Evolutionary conservation across 2,329 filamentous ascomycete species (phyloP), one percentile per base, ranked within the genome.

Genomic region (Trichoderma atrobrunneum): DNA sequence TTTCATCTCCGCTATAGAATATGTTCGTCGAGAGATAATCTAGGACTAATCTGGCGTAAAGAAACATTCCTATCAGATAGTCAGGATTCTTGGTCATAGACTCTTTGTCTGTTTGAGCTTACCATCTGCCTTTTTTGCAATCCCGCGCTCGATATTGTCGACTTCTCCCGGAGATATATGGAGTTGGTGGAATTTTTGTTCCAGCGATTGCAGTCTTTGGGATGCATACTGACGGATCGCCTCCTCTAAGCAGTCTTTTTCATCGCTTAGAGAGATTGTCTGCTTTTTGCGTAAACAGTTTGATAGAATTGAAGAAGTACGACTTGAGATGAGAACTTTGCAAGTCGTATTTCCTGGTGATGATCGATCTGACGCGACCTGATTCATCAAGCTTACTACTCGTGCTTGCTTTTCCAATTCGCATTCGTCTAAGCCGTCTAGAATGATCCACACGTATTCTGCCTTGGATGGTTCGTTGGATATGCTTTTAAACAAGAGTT

Each of bases 71-170:
- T 54, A 24, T 54, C 5, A 24, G 1, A 1, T 24, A 54, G 48
- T 54, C 11, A 54, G 48, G 11, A 10, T 3, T 7, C 5, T 21
- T 24, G n/a, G 5, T 11, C 48, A 54, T 24, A 7, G 11, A 54
- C 5, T 0, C 0, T 24, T 14, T 14, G 48, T 14, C 48, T 51
- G 0, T 1, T 5, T 1, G 7, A 14, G 5, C 48, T 24, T 54
- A 54, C 48, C 48, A 12, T 54, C 48, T 54, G 48, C 48, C 48
- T 54, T 54, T 54, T 54, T 51, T 5, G 43, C 43, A 51, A 51
- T 51, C 43, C n/a, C 43, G 10, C 43, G n/a, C 43, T 24, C 43
- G n/a, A 51, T 51, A 51, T 24, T 12, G 4, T 51, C 43, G 11
- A 51, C n/a, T 51, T 51, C 43, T 12, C n/a, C n/a, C 3, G 43